These are phyloP conservation scores for Xylaria sp. DNA, from an alignment of 2,329 filamentous ascomycete species.

Conservation along the genomic window DNA sequence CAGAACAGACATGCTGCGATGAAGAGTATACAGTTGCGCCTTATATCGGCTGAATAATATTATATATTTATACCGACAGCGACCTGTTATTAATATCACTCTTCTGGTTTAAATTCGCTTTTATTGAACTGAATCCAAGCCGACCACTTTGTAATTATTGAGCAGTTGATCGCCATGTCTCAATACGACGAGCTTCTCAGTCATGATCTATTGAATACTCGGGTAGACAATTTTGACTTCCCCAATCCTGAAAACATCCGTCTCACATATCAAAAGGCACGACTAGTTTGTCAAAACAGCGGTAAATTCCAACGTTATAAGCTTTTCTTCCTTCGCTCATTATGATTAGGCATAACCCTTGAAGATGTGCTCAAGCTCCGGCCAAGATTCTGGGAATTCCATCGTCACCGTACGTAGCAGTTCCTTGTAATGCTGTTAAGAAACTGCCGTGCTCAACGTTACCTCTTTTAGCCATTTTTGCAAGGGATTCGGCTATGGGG, in stretches of 20 bases:
- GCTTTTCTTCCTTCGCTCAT: background rate
- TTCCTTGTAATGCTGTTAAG: background rate
- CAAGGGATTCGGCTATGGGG: slow-evolving; percentile 38
- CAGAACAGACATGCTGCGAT: background rate
- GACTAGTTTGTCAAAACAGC: slow-evolving; percentile 30
- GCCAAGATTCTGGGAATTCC: slow-evolving; percentile 45
- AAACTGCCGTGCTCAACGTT: background rate
- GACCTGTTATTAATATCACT: background rate
- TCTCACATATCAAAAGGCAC: slow-evolving; percentile 35
- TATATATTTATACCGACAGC: background rate
- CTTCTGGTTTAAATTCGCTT: background rate
- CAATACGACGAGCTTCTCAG: slow-evolving; percentile 29
- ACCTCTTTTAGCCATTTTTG: slow-evolving; percentile 25
- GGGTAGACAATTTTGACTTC: slow-evolving; percentile 32
- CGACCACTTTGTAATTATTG: background rate
- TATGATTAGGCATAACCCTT: slow-evolving; percentile 30
- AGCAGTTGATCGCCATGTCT: slow-evolving; percentile 20
- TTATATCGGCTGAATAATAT: background rate
- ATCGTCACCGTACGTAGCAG: slow-evolving; percentile 40
- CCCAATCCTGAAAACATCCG: slow-evolving; percentile 32
- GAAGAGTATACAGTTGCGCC: background rate
- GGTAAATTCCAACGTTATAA: slow-evolving; percentile 18
- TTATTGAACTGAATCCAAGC: background rate
- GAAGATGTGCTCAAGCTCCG: slow-evolving; percentile 42
- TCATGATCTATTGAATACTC: slow-evolving; percentile 28